Conservation (phyloP, 73 alveolate genomes). For the Paramecium sexaurelia region DNA sequence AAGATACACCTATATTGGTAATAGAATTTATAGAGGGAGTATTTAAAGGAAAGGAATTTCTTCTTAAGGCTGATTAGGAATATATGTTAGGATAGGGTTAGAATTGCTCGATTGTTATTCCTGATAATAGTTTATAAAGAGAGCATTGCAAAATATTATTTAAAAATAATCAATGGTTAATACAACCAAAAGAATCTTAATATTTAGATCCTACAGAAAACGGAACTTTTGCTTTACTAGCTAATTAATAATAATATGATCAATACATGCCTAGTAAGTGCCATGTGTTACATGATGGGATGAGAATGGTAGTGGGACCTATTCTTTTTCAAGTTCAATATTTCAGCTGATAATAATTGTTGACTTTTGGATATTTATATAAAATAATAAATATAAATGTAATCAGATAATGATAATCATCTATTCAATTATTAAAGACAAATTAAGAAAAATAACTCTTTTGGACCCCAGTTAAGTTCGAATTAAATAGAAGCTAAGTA, state of each 20-base stretch:
- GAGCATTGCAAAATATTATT: conserved; percentile 17
- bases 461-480: background rate
- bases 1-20: background rate
- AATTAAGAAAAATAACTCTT: background rate
- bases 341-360: background rate
- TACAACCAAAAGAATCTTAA: background rate
- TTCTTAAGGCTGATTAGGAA: background rate
- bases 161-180: background rate
- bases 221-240: conserved; percentile 26
- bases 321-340: conserved; percentile 1
- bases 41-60: conserved; percentile 14
- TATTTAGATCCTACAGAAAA: conserved; percentile 22
- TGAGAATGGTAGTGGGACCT: conserved; percentile 39
- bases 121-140: conserved; percentile 24
- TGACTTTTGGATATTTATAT: background rate
- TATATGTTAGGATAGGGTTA: conserved; percentile 30
- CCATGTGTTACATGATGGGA: conserved; percentile 40
- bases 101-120: conserved; percentile 21
- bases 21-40: conserved; percentile 38
- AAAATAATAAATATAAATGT: background rate
- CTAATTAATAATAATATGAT: background rate
- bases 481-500: background rate
- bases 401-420: background rate
- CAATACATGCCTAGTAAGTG: background rate
- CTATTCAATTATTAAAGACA: background rate